These are phyloP conservation scores for Keithomyces neogunnii DNA, from an alignment of 2,329 filamentous ascomycete genomes.

Conservation along the genomic window DNA sequence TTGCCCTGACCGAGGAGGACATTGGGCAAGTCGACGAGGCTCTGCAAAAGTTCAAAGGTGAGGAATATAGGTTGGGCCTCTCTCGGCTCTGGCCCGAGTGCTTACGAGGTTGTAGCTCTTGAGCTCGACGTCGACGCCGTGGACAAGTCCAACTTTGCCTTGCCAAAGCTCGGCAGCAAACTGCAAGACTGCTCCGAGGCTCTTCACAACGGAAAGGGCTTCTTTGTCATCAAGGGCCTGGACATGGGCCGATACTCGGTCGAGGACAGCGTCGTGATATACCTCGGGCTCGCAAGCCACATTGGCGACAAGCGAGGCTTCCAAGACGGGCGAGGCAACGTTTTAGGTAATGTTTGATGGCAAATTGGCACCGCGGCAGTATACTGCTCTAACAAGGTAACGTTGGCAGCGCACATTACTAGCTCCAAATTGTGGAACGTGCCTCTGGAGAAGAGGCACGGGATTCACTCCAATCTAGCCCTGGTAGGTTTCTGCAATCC, in stretches of 20 bases:
- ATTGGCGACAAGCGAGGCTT: slow-evolving; percentile 45
- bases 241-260: slow-evolving; percentile 35
- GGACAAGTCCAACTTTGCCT: slow-evolving; percentile 27
- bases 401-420: slow-evolving; percentile 35
- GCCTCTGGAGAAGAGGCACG: slow-evolving; percentile 35
- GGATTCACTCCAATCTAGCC: slow-evolving; percentile 38
- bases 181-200: slow-evolving; percentile 26
- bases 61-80: background rate
- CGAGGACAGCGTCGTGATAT: slow-evolving; percentile 47
- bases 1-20: slow-evolving; percentile 9
- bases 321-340: slow-evolving; percentile 38
- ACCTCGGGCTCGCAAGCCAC: slow-evolving; percentile 47
- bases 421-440: slow-evolving; percentile 36
- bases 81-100: background rate
- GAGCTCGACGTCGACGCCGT: slow-evolving; percentile 30
- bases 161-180: slow-evolving; percentile 25
- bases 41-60: background rate
- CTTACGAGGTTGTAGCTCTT: slow-evolving; percentile 11
- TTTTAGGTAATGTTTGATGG: slow-evolving; percentile 28
- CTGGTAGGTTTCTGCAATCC: slow-evolving; percentile 24
- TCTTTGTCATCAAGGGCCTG: slow-evolving; percentile 47
- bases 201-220: slow-evolving; percentile 36
- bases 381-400: no score
- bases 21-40: background rate
- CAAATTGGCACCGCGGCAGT: no score